Evolutionary conservation across 257 asterid species (phyloP).

Genomic region (Salvia splendens): DNA sequence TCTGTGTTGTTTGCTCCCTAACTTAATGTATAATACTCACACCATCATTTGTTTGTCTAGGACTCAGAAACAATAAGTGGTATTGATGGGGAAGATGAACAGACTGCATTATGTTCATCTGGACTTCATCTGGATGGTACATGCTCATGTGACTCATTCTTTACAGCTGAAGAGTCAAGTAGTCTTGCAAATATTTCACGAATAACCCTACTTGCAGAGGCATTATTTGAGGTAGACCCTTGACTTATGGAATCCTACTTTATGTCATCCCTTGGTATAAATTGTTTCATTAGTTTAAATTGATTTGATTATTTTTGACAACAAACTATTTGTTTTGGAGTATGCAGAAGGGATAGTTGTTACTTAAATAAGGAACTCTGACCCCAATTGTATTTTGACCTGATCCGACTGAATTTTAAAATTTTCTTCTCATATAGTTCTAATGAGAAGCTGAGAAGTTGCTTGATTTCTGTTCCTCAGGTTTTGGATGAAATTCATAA

Average conservation of each 20-base stretch:
- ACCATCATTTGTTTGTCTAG: slow-evolving; percentile 34
- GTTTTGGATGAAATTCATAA: slow-evolving; percentile 80
- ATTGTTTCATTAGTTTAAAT: slow-evolving; percentile 20
- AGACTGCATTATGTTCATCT: slow-evolving; percentile 58
- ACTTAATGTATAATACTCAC: not conserved
- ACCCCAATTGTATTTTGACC: too few relatives aligned
- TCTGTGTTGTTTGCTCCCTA: not conserved
- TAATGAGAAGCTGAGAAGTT: slow-evolving; percentile 20
- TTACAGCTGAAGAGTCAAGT: slow-evolving; percentile 63
- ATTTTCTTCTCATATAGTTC: not conserved
- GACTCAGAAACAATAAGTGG: slow-evolving; percentile 49
- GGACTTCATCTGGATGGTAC: slow-evolving; percentile 81
- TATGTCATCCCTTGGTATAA: slow-evolving; percentile 12
- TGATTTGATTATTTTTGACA: not conserved
- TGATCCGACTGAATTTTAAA: not conserved
- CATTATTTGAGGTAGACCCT: slow-evolving; percentile 76
- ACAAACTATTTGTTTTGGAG: slow-evolving; percentile 12
- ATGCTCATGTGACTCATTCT: slow-evolving; percentile 72
- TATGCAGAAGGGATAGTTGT: not conserved
- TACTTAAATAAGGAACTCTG: too few relatives aligned
- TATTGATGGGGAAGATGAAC: slow-evolving; percentile 40
- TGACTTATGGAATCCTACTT: not conserved
- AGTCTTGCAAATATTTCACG: slow-evolving; percentile 78
- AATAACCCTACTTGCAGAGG: slow-evolving; percentile 80
- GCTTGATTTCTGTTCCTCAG: slow-evolving; percentile 41